Base-by-base conservation (phyloP, 306 rosid genomes). In the Cyamopsis tetragonoloba region DNA sequence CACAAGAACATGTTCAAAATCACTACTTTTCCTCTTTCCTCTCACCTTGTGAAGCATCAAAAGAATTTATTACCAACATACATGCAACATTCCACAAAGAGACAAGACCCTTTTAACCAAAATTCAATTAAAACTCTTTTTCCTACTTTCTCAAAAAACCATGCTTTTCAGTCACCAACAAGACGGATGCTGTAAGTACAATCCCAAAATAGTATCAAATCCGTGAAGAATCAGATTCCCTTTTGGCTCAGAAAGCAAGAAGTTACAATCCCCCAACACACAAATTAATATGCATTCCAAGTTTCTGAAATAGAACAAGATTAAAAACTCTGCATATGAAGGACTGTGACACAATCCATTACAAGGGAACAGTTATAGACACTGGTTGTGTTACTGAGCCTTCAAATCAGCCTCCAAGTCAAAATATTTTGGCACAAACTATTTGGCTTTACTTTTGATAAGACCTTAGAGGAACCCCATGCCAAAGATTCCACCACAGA, bases 231-330 rank as follows among this genome's bases (percentile, higher is more conserved):
- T 48, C 70, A 44, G 37, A 34, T 24, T 15, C 62, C 70, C 63
- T 46, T 81, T 38, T 22, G 79, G 81, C 80, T 77, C 84, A 70
- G 72, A 85, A 83, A 73, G 84, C 76, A 71, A 77, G 75, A 74
- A 1, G 34, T 23, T 57, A 60, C 57, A 77, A 60, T 58, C 62
- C 77, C 49, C 32, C 56, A 35, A 37, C 78, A 43, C 20, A 59
- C 18, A 61, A 53, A 22, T 27, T 41, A 12, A 43, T 42, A 14
- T 43, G 39, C 14, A 32, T 31, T 56, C 60, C 66, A 72, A 74
- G 61, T 46, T 13, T 42, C 42, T 31, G 51, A 51, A 50, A 10
- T 46, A 30, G 27, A 35, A 26, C 41, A 44, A 62, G 66, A 73
- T 58, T 58, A 51, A 31, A 60, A 62, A 4, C 72, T 65, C 72